These are phyloP conservation scores for Capillidium heterosporum DNA, from an alignment of 371 early-diverging fungal genomes.

Conservation along the genomic window DNA sequence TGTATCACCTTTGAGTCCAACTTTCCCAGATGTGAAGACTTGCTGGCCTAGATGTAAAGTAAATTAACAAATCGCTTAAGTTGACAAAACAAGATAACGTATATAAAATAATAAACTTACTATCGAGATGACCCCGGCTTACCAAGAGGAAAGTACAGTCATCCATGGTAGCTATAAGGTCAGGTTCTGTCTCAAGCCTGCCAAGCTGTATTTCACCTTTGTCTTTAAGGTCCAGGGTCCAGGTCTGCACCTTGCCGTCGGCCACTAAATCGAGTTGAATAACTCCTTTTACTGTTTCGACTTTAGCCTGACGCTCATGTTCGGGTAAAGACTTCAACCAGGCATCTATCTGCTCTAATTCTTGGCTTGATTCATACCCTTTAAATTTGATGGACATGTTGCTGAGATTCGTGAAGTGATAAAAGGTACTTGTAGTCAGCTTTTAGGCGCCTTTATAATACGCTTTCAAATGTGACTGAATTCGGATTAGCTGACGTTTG, in stretches of 20 bases:
- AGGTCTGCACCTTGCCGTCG: neutral
- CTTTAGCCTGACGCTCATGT: neutral
- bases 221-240: constrained; percentile 2
- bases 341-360: neutral
- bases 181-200: neutral
- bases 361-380: neutral
- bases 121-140: neutral
- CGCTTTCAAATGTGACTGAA: no score
- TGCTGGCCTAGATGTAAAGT: constrained; percentile 27
- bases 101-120: neutral
- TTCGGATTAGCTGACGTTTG: no score
- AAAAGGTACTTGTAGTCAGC: no score
- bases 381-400: neutral
- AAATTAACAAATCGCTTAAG: neutral
- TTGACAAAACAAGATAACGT: neutral
- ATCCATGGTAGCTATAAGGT: neutral
- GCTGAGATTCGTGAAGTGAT: no score
- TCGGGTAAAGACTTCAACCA: neutral
- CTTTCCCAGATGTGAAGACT: constrained; percentile 65
- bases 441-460: no score
- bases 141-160: neutral
- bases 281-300: neutral
- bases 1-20: constrained; percentile 73
- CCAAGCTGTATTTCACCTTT: neutral
- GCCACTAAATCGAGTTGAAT: neutral